A percentile compares a stretch with the other conserved stretches of the same genome.
Conservation (phyloP, 2,329 filamentous ascomycete genomes). For the Escovopsis sp. region DNA sequence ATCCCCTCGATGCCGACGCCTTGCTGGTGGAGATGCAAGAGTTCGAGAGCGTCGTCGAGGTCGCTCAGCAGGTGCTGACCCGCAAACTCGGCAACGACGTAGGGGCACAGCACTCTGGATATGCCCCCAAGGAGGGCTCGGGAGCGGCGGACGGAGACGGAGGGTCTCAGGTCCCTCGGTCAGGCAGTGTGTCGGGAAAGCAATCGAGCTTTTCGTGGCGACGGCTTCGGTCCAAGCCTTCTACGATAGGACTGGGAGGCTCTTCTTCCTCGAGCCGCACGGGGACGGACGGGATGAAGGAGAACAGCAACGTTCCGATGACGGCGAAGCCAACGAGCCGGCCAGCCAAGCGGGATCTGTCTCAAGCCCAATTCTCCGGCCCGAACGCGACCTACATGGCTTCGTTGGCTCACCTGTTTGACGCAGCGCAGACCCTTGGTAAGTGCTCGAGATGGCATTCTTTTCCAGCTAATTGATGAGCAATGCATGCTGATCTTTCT, state of each 20-base stretch:
- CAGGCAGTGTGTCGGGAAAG: slow-evolving; percentile 54
- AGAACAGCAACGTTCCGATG: slow-evolving; percentile 53
- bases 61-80: slow-evolving; percentile 58
- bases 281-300: slow-evolving; percentile 14
- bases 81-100: slow-evolving; percentile 92
- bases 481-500: not conserved
- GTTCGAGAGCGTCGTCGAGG: slow-evolving; percentile 72
- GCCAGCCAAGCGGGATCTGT: slow-evolving; percentile 57
- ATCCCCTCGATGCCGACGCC: slow-evolving; percentile 81
- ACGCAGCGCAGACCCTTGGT: slow-evolving; percentile 88
- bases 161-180: slow-evolving; percentile 31
- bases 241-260: slow-evolving; percentile 43
- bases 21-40: slow-evolving; percentile 89
- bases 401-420: slow-evolving; percentile 77
- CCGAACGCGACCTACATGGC: slow-evolving; percentile 86
- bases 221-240: slow-evolving; percentile 80
- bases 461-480: too few species aligned
- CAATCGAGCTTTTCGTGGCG: slow-evolving; percentile 65
- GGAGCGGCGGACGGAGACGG: slow-evolving; percentile 30
- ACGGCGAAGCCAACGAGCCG: slow-evolving; percentile 49
- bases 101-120: slow-evolving; percentile 59
- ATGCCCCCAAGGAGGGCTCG: slow-evolving; percentile 57
- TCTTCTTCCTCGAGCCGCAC: slow-evolving; percentile 25
- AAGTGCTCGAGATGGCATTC: slow-evolving; percentile 20
- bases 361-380: slow-evolving; percentile 57